These are phyloP conservation scores for Cutaneotrichosporon cutaneum DNA, from an alignment of 1,284 basidiomycete species.

Conservation along the genomic window DNA sequence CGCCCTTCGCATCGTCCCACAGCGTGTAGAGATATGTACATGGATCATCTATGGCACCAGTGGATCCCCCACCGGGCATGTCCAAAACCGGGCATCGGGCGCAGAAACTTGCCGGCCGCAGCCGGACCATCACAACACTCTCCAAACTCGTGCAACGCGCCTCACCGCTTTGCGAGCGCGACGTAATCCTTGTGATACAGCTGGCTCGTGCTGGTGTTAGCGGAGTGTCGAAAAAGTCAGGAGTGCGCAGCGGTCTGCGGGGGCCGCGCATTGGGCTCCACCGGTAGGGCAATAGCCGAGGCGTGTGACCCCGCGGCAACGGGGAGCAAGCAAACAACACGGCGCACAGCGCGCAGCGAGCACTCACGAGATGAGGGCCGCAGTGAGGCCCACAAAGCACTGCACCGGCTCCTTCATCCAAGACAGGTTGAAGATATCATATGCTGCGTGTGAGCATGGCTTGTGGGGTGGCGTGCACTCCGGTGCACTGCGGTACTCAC, in stretches of 20 bases:
- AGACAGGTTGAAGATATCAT: constrained; percentile 44
- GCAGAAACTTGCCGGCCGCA: neutral
- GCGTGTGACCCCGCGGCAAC: neutral
- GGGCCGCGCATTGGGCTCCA: neutral
- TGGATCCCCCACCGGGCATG: neutral
- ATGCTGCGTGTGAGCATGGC: constrained; percentile 30
- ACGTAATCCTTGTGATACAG: constrained; percentile 22
- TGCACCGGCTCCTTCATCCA: constrained; percentile 46
- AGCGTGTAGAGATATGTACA: neutral
- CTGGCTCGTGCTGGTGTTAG: constrained; percentile 18
- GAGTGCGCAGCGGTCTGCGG: neutral
- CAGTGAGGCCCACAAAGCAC: constrained; percentile 37
- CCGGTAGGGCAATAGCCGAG: constrained; percentile 15
- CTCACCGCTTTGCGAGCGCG: constrained; percentile 14
- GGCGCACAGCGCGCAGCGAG: neutral
- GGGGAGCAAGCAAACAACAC: neutral
- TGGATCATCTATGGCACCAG: neutral
- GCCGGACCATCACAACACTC: neutral
- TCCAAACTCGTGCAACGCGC: neutral
- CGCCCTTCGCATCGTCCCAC: neutral
- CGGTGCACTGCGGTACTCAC: constrained; percentile 29
- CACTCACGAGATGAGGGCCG: constrained; percentile 46
- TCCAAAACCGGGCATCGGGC: neutral
- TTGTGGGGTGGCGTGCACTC: neutral
- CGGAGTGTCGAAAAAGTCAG: neutral